Evolutionary conservation across 345 rosid species (phyloP), one percentile per base, ranked within the genome.

Genomic region (Nasturtium officinale): DNA sequence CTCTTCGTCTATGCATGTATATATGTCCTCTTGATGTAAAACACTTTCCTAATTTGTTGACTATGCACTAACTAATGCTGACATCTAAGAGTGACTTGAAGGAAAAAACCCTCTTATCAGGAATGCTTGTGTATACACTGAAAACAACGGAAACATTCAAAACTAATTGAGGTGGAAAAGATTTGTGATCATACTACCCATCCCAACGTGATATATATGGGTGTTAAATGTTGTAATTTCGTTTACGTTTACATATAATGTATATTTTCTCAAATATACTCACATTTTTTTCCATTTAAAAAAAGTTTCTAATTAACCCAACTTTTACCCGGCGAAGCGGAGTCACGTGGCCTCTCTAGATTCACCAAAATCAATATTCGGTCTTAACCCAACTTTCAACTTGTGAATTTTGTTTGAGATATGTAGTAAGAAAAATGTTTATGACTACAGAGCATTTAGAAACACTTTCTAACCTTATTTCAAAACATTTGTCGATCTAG

Each of bases 41-140:
- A 42, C 26, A 33, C 58, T 53, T 46, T 59, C 69, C 47, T 52
- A 43, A 43, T 43, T 40, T 11, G 61, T 43, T 74, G 68, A 75
- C 74, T 69, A 75, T 75, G 79, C 69, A 75, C 55, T 58, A 17
- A 43, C 23, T 63, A 16, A 51, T 61, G 40, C 45, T 75, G 16
- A 40, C 32, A 66, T 50, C 38, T 21, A 74, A 26, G 50, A 58
- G 73, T 60, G 53, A 11, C 17, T 51, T 48, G 13, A 23, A 46
- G 9, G 25, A 28, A 35, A 0, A 13, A 13, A 32, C 4, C 6
- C 13, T n/a, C 11, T 40, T 42, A 17, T 7, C 9, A 54, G 40
- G 26, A 46, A 18, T 33, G 50, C 62, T 64, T 54, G 47, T 35
- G 65, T 43, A 47, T 43, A 16, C 45, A 43, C 57, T 43, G 53